Percentiles rank a stretch among this genome's conserved stretches.
Evolutionary conservation across 805 yeast species (phyloP).

Genomic region (Torulaspora indica): DNA sequence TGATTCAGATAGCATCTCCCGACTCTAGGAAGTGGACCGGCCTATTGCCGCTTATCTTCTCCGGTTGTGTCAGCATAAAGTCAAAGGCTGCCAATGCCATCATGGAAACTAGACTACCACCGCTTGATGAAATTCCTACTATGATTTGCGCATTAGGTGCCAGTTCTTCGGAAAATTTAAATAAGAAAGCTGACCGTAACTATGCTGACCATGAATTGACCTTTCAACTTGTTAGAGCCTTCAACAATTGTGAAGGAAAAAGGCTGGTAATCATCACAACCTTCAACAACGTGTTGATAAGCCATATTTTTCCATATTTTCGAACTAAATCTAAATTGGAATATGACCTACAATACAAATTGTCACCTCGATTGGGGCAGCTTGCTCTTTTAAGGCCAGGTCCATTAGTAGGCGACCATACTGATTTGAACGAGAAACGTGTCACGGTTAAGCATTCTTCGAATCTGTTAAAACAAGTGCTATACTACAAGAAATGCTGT

Average conservation of each 20-base stretch:
- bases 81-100: neutral
- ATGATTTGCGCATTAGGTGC: conserved; percentile 25
- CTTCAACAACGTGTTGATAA: conserved; percentile 21
- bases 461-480: conserved; percentile 6
- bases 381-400: conserved; percentile 28
- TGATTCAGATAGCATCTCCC: conserved; percentile 12
- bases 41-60: conserved; percentile 15
- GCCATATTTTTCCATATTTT: conserved; percentile 21
- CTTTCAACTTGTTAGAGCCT: conserved; percentile 14
- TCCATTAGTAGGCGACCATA: conserved; percentile 29
- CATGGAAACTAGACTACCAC: conserved; percentile 5
- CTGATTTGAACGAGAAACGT: conserved; percentile 5
- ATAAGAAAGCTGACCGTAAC: conserved; percentile 10
- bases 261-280: conserved; percentile 23
- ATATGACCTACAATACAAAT: conserved; percentile 13
- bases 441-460: conserved; percentile 5
- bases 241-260: conserved; percentile 16
- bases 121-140: conserved; percentile 12
- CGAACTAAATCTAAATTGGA: conserved; percentile 22
- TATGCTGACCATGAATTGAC: conserved; percentile 24
- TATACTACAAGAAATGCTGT: conserved; percentile 13
- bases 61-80: conserved; percentile 3
- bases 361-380: conserved; percentile 12
- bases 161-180: conserved; percentile 2
- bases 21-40: conserved; percentile 17